Percentiles rank a stretch among this genome's conserved stretches.
phyloP scores from a whole-genome alignment of 2,329 filamentous ascomycete genomes.

The Penicillium sp. region DNA sequence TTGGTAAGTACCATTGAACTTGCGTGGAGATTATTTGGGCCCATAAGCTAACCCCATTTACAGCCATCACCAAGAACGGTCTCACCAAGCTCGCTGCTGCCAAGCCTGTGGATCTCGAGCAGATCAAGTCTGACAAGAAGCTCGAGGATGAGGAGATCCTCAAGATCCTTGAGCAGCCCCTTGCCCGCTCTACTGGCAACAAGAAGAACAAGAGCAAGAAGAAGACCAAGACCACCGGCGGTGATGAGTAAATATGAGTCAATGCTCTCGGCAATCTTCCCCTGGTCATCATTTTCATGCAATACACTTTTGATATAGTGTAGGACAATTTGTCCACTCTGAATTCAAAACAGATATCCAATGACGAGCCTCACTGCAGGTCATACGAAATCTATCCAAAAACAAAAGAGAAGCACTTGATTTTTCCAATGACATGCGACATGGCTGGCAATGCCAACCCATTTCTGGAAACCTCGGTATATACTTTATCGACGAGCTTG shows the following conservation, averaged over 20 bases:
- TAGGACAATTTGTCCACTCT: constrained; percentile 10
- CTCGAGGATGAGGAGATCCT: constrained; percentile 92
- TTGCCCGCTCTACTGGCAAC: constrained; percentile 53
- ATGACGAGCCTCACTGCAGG: constrained; percentile 14
- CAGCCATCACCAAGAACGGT: constrained; percentile 96
- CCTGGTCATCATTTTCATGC: constrained; percentile 14
- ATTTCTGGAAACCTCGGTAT: constrained; percentile 5
- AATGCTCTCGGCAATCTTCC: constrained; percentile 14
- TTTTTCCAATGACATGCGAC: constrained; percentile 6
- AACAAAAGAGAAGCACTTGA: constrained; percentile 9
- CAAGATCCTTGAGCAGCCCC: constrained; percentile 82
- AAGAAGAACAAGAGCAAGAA: constrained; percentile 91
- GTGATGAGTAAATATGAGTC: constrained; percentile 39
- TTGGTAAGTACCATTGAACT: constrained; percentile 58
- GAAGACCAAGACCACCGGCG: constrained; percentile 50
- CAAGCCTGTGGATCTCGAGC: constrained; percentile 64
- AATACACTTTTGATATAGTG: constrained; percentile 15
- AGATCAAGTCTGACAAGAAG: constrained; percentile 93
- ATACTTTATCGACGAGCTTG: constrained; percentile 6
- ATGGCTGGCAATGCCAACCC: constrained; percentile 3
- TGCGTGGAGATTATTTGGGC: background rate
- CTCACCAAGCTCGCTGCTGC: constrained; percentile 75
- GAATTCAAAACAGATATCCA: constrained; percentile 22
- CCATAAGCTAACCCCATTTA: constrained; percentile 18
- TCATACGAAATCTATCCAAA: constrained; percentile 13